These are phyloP conservation scores for Neurospora sp. DNA, from an alignment of 495 filamentous ascomycete species.

Conservation along the genomic window DNA sequence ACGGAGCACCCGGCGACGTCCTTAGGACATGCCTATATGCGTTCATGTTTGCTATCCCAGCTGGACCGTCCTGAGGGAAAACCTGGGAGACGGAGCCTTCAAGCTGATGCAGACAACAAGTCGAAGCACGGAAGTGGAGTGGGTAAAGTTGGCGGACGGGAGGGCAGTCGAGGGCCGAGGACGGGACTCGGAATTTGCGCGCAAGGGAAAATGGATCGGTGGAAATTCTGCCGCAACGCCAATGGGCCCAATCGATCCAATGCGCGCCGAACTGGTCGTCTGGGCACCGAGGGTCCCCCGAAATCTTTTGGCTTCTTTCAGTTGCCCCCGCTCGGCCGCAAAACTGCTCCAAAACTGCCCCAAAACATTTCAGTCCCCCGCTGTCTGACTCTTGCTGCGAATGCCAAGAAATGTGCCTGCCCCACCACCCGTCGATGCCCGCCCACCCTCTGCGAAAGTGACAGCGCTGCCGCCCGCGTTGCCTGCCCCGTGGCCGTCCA, in stretches of 20 bases:
- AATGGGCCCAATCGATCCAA: neutral
- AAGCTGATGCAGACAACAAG: conserved; percentile 10
- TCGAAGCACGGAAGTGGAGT: neutral
- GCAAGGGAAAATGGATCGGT: neutral
- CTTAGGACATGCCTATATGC: conserved; percentile 33
- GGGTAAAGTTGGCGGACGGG: neutral
- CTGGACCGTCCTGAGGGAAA: conserved; percentile 6
- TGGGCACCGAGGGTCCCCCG: neutral
- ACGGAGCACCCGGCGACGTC: conserved; percentile 28
- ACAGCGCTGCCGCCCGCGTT: neutral
- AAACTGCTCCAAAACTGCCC: neutral
- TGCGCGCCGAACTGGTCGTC: neutral
- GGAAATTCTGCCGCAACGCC: conserved; percentile 3
- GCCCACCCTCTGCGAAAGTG: neutral
- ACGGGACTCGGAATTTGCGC: conserved; percentile 4
- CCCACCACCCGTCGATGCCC: neutral
- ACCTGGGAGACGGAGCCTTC: conserved; percentile 6
- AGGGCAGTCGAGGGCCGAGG: neutral
- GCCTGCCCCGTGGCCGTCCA: neutral
- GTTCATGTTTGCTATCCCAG: conserved; percentile 30
- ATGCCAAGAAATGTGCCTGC: neutral
- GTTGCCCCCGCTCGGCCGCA: neutral
- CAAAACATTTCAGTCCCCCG: neutral
- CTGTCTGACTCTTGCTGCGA: neutral
- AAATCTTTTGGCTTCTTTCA: neutral